Percentiles rank a stretch among this genome's conserved stretches.
Evolutionary conservation across 2,329 filamentous ascomycete species (phyloP).

Genomic region (Ceratocystis ficicola): DNA sequence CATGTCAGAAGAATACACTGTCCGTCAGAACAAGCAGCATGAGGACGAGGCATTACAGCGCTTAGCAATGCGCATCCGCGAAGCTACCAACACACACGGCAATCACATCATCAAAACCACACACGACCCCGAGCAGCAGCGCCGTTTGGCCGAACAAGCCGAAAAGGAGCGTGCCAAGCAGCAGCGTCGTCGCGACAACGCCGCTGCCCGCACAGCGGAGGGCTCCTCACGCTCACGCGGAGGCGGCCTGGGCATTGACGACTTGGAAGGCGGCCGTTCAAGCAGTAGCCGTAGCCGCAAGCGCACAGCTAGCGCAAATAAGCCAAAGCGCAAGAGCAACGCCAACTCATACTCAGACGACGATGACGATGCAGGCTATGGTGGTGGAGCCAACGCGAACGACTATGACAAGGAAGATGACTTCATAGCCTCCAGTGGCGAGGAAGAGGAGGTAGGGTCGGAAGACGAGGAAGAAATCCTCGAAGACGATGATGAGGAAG

Average conservation of each 20-base stretch:
- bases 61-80: conserved; percentile 55
- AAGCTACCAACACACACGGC: conserved; percentile 43
- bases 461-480: conserved; percentile 53
- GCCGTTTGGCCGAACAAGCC: conserved; percentile 58
- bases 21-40: conserved; percentile 54
- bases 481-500: conserved; percentile 36
- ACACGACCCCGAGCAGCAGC: conserved; percentile 63
- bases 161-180: conserved; percentile 61
- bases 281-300: conserved; percentile 41
- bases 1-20: conserved; percentile 57
- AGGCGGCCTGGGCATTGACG: conserved; percentile 53
- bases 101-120: conserved; percentile 59
- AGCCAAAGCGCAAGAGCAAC: conserved; percentile 42
- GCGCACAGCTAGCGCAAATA: conserved; percentile 38
- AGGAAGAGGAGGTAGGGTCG: conserved; percentile 51
- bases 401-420: conserved; percentile 71
- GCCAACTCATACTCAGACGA: conserved; percentile 52
- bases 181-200: conserved; percentile 54
- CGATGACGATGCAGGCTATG: conserved; percentile 57
- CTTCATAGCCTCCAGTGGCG: conserved; percentile 64
- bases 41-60: conserved; percentile 60
- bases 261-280: conserved; percentile 49
- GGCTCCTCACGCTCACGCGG: conserved; percentile 38
- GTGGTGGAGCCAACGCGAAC: conserved; percentile 51
- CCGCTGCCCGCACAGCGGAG: conserved; percentile 51